Conservation (phyloP, 768 basidiomycete species). For the Phylloporus arenicola region DNA sequence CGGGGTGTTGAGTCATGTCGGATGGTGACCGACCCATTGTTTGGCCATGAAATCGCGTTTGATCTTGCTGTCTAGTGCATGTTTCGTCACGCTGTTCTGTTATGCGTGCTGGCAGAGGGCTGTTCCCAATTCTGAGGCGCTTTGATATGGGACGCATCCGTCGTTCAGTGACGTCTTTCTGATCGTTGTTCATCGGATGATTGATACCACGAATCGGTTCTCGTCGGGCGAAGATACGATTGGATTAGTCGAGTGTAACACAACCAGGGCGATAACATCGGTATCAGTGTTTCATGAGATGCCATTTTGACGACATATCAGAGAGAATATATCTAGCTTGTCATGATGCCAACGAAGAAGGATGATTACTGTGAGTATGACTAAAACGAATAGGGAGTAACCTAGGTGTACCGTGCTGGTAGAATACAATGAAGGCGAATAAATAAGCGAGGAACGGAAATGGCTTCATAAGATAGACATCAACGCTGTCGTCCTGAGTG, state of each 20-base stretch:
- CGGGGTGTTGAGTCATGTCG: not conserved
- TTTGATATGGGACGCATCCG: slow-evolving; percentile 23
- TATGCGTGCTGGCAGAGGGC: not conserved
- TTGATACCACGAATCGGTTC: too few relatives aligned
- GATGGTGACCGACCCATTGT: slow-evolving; percentile 26
- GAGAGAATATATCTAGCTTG: not conserved
- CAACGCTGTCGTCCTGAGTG: slow-evolving; percentile 6
- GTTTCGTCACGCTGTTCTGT: slow-evolving; percentile 14
- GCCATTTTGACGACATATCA: not conserved
- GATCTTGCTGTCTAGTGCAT: slow-evolving; percentile 26
- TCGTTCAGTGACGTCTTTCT: slow-evolving; percentile 34
- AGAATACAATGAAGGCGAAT: slow-evolving; percentile 15
- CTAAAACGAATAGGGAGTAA: not conserved
- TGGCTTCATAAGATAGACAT: slow-evolving; percentile 3
- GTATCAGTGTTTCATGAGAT: slow-evolving; percentile 5
- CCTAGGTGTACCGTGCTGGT: slow-evolving; percentile 6
- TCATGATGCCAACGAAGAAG: not conserved
- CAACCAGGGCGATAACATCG: not conserved
- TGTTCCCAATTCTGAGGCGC: not conserved
- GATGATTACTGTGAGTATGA: not conserved
- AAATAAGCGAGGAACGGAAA: slow-evolving; percentile 2
- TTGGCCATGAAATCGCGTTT: slow-evolving; percentile 23
- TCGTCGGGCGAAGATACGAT: too few relatives aligned
- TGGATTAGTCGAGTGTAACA: too few relatives aligned
- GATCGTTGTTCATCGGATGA: not conserved